These are phyloP conservation scores for Venturia asperata DNA, from an alignment of 2,329 filamentous ascomycete genomes.

Conservation along the genomic window DNA sequence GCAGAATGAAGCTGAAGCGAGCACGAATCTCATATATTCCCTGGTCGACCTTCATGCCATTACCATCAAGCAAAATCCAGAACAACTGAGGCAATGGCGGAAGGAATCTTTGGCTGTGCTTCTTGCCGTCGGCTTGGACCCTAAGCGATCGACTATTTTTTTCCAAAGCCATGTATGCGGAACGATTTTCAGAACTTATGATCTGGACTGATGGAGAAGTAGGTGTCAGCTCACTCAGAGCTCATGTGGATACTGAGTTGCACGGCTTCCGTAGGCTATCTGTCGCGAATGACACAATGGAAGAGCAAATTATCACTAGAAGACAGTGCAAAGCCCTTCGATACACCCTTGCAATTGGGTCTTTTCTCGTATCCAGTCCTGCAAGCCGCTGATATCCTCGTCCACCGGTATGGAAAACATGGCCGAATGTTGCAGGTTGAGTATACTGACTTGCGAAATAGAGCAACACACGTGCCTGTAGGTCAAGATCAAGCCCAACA, in stretches of 20 bases:
- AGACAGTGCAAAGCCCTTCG: slow-evolving; percentile 51
- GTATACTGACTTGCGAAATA: slow-evolving; percentile 29
- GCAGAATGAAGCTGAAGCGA: slow-evolving; percentile 55
- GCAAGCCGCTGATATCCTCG: slow-evolving; percentile 86
- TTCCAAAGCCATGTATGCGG: slow-evolving; percentile 64
- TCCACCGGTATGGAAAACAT: slow-evolving; percentile 56
- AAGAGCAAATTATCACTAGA: slow-evolving; percentile 59
- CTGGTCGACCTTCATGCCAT: slow-evolving; percentile 93
- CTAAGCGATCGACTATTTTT: slow-evolving; percentile 70
- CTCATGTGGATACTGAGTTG: slow-evolving; percentile 97
- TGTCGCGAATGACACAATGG: slow-evolving; percentile 99
- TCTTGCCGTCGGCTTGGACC: slow-evolving; percentile 76
- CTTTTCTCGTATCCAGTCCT: slow-evolving; percentile 94
- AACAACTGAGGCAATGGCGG: slow-evolving; percentile 55
- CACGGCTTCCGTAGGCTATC: slow-evolving; percentile 81
- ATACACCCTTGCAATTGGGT: slow-evolving; percentile 65
- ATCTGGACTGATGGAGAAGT: slow-evolving; percentile 6
- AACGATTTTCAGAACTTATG: not conserved
- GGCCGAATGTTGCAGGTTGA: slow-evolving; percentile 1
- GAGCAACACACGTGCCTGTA: slow-evolving; percentile 89
- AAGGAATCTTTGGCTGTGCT: slow-evolving; percentile 72
- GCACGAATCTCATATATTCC: slow-evolving; percentile 67
- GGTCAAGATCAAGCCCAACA: slow-evolving; percentile 95
- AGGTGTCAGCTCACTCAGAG: slow-evolving; percentile 75
- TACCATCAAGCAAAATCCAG: slow-evolving; percentile 63